Conservation (phyloP, 176 grass and related monocot species). For the Sorghum bicolor region Sorghum_bicolor_NCBIv3 NC_012873.2:67794001-67794500, state of each 20-base stretch:
- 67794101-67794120: background rate
- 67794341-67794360: background rate
- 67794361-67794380: background rate
- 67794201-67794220: background rate
- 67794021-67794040: too few relatives aligned
- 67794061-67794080: background rate
- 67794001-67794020: too few relatives aligned
- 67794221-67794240: background rate
- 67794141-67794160: background rate
- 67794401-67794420: background rate
- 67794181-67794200: background rate
- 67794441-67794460: background rate
- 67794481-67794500: background rate
- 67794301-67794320: background rate
- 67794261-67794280: background rate
- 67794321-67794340: background rate
- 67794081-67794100: background rate
- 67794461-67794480: conserved; percentile 1
- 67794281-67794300: background rate
- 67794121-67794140: background rate
- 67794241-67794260: background rate
- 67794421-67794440: background rate
- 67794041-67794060: background rate
- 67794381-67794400: background rate
- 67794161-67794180: background rate